These are phyloP conservation scores for Zoysia matrella DNA, from an alignment of 202 grass and related monocot genomes.

Conservation along the genomic window DNA sequence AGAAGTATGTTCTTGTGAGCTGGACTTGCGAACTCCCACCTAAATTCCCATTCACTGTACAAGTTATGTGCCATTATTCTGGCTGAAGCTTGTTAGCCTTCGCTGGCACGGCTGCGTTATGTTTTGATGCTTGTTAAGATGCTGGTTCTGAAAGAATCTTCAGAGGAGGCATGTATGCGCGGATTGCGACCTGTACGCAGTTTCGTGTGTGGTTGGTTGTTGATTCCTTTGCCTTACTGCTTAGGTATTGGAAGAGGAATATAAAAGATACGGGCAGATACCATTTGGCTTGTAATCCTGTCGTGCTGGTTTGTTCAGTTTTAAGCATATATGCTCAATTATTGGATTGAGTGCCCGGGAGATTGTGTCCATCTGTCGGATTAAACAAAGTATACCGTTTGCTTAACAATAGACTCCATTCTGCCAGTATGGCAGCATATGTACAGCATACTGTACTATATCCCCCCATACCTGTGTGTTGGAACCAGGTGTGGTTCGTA, in stretches of 20 bases:
- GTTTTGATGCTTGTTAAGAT: conserved; percentile 13
- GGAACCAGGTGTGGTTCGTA: background rate
- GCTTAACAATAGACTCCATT: background rate
- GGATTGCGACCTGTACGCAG: conserved; percentile 13
- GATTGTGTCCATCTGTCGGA: background rate
- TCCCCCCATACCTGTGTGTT: background rate
- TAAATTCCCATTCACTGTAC: conserved; percentile 23
- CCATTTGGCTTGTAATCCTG: conserved; percentile 25
- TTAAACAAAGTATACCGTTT: background rate
- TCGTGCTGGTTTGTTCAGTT: background rate
- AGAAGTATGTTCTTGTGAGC: conserved; percentile 47
- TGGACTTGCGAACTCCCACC: conserved; percentile 33
- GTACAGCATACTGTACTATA: background rate
- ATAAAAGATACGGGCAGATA: background rate
- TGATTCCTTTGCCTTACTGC: conserved; percentile 3
- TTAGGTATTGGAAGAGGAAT: conserved; percentile 9
- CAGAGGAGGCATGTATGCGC: background rate
- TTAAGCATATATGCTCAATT: conserved; percentile 12
- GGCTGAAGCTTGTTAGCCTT: conserved; percentile 23
- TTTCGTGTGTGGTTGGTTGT: conserved; percentile 8
- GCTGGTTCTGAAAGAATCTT: background rate
- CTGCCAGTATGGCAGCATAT: background rate
- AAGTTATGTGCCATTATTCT: conserved; percentile 26
- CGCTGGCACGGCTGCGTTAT: background rate
- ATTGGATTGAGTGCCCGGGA: background rate